phyloP scores from a whole-genome alignment of 2,329 filamentous ascomycete species.

The Colletotrichum nymphaeae region DNA sequence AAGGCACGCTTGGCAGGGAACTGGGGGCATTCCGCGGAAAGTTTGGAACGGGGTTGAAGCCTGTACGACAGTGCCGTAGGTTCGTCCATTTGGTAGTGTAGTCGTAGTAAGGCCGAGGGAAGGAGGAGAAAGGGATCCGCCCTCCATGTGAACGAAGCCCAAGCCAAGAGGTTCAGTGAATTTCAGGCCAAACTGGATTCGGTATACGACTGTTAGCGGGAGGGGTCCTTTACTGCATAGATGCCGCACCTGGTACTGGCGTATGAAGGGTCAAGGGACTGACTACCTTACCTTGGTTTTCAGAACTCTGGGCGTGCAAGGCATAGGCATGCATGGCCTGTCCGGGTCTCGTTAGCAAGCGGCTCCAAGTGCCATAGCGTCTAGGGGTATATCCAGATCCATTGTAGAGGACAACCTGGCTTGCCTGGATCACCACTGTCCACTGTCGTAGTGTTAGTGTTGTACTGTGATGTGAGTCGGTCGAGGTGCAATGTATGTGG shows the following conservation, averaged over 20 bases:
- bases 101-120: neutral
- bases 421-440: no score
- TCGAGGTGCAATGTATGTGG: neutral
- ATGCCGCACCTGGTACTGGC: neutral
- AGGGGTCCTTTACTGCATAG: neutral
- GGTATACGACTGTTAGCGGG: neutral
- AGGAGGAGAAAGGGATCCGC: neutral
- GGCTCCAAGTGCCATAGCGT: neutral
- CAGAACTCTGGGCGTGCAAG: neutral
- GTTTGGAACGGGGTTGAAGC: neutral
- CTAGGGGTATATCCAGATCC: neutral
- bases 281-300: neutral
- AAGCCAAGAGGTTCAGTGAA: neutral
- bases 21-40: neutral
- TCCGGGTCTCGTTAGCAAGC: neutral
- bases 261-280: neutral
- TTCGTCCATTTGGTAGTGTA: no score
- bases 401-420: no score
- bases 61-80: neutral
- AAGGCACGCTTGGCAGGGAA: no score
- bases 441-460: no score
- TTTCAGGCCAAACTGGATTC: neutral
- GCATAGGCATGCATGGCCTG: neutral
- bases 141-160: neutral
- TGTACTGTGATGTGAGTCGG: neutral